Percentiles rank a stretch among this genome's conserved stretches.
Conservation (phyloP, 2,329 filamentous ascomycete genomes). For the Penicillium aurantiogriseum region DNA sequence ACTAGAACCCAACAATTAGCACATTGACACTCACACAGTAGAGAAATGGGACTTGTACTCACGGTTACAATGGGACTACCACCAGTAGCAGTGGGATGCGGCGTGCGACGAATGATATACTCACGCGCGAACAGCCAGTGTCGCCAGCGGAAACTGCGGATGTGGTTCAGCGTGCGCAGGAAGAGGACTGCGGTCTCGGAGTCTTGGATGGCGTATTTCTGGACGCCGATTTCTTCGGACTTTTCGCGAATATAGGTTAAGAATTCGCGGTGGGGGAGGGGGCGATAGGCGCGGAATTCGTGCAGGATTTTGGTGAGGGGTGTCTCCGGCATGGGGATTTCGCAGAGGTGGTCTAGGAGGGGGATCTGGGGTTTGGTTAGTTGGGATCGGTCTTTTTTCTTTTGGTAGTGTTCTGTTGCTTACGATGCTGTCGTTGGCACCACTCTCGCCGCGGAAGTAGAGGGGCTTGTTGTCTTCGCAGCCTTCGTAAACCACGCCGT, state of each 20-base stretch:
- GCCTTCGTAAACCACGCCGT: constrained; percentile 86
- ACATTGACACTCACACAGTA: not conserved
- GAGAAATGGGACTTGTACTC: constrained; percentile 15
- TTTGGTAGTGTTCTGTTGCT: not conserved
- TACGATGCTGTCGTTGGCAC: constrained; percentile 90
- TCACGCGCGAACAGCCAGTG: constrained; percentile 51
- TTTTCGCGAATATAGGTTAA: constrained; percentile 65
- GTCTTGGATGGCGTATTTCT: constrained; percentile 38
- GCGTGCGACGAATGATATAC: constrained; percentile 48
- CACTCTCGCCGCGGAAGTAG: constrained; percentile 86
- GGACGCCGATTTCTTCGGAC: constrained; percentile 49
- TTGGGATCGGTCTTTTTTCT: not conserved
- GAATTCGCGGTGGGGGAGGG: constrained; percentile 84
- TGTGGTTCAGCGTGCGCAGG: constrained; percentile 47
- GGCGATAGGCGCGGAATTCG: constrained; percentile 87
- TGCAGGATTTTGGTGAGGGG: constrained; percentile 83
- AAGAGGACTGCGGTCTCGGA: constrained; percentile 44
- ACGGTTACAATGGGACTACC: constrained; percentile 51
- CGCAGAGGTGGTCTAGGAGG: constrained; percentile 80
- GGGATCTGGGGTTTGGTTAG: constrained; percentile 57
- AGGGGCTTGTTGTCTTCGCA: constrained; percentile 68
- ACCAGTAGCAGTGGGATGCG: constrained; percentile 49
- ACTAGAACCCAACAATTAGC: constrained; percentile 25
- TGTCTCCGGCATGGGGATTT: constrained; percentile 83
- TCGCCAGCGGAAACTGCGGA: constrained; percentile 51